Conservation (phyloP, 2,329 filamentous ascomycete species). For the Penicillium fuscoglaucum region DNA sequence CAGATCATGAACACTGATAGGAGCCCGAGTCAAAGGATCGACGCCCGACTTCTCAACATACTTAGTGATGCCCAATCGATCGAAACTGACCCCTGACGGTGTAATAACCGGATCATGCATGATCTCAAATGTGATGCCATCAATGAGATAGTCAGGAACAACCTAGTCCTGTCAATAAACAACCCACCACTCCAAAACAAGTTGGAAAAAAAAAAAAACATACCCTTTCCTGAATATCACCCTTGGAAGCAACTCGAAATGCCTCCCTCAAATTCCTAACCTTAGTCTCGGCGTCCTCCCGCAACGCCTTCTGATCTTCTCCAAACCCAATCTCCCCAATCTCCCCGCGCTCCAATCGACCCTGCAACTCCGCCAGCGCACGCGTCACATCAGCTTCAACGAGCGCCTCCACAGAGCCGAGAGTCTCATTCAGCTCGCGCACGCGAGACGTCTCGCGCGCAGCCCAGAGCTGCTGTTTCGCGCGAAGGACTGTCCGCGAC, state of each 20-base stretch:
- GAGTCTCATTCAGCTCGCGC: constrained; percentile 47
- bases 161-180: constrained; percentile 32
- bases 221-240: constrained; percentile 47
- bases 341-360: constrained; percentile 37
- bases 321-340: constrained; percentile 65
- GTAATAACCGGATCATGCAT: constrained; percentile 55
- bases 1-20: constrained; percentile 67
- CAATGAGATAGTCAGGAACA: constrained; percentile 51
- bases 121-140: constrained; percentile 52
- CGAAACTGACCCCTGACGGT: constrained; percentile 86
- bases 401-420: constrained; percentile 43
- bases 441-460: constrained; percentile 59
- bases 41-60: constrained; percentile 73
- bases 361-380: constrained; percentile 39
- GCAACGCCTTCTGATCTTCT: constrained; percentile 62
- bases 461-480: constrained; percentile 87
- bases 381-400: constrained; percentile 42
- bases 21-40: constrained; percentile 82
- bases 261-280: constrained; percentile 48
- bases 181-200: neutral
- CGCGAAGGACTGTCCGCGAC: constrained; percentile 70
- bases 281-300: constrained; percentile 51
- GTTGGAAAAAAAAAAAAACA: constrained; percentile 15
- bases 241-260: constrained; percentile 45
- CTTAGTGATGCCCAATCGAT: constrained; percentile 80